phyloP scores from a whole-genome alignment of 2,329 filamentous ascomycete species.

The Xylaria sp. region DNA sequence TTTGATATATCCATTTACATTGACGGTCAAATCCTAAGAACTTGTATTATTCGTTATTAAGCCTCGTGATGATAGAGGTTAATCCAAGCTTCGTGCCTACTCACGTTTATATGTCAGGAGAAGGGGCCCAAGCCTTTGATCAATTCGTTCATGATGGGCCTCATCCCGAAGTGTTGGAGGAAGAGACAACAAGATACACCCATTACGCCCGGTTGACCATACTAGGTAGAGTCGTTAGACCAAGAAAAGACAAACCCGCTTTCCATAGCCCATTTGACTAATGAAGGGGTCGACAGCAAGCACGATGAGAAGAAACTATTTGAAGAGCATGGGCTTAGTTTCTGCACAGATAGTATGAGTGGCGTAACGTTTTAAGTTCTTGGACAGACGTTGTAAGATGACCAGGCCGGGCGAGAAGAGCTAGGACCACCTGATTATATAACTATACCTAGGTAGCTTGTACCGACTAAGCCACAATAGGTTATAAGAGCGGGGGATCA shows the following conservation, averaged over 20 bases:
- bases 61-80: background rate
- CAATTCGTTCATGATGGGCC: background rate
- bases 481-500: background rate
- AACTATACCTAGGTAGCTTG: background rate
- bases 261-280: background rate
- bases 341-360: no score
- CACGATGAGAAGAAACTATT: no score
- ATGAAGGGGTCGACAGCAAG: background rate
- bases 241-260: background rate
- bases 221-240: background rate
- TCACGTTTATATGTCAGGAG: slow-evolving; percentile 11
- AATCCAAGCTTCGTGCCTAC: slow-evolving; percentile 8
- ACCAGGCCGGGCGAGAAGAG: background rate
- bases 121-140: background rate
- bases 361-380: no score
- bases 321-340: no score
- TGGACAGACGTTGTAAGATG: background rate
- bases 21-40: background rate
- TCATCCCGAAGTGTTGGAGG: background rate
- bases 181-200: background rate
- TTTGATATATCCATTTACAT: background rate
- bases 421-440: slow-evolving; percentile 13
- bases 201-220: background rate
- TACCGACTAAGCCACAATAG: background rate
- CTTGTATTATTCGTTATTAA: background rate